Base-by-base conservation (phyloP, 257 asterid species). In the Gentiana straminea region DNA sequence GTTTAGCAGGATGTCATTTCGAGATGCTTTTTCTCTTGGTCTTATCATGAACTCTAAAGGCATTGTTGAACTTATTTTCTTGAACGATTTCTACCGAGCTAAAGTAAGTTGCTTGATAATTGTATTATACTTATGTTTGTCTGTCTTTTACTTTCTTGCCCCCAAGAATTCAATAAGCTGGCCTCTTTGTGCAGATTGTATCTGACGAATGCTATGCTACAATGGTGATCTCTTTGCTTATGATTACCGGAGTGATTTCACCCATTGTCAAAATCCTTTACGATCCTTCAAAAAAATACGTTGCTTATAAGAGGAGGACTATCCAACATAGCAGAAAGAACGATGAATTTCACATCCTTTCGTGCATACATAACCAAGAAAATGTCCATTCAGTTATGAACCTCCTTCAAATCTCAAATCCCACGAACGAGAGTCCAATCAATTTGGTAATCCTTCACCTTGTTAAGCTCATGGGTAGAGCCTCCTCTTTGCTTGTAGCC, bases 1-100 rank as follows among this genome's bases (percentile, higher is more conserved):
- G 2, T 57, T 70, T 51, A 81, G 62, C 57, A 66, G 89, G 73
- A 65, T 81, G 80, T 84, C 89, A 8, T 53, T 84, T 49, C 74
- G 83, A 8, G 94, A 84, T 54, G 86, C 84, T 24, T 61, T 84
- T 48, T 81, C 94, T 67, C 75, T 84, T 9, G 89, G 86, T 35
- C 75, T 84, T 57, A 81, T 84, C 71, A 84, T 84, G 86, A 84
- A 84, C 69, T 61, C 84, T 54, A 84, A 79, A 79, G 86, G 94
- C 70, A 73, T 84, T 39, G 59, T 84, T 56, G 94, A 84, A 68
- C 81, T 84, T n/a, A 84, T 84, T 44, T 38, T 81, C 66, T 70
- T 84, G 59, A 81, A 56, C 62, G 68, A 76, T 60, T 68, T 64
- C 69, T 73, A 62, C 62, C 68, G 69, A 59, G 62, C 51, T 8